Base-by-base conservation (phyloP, 1,284 basidiomycete species). In the Ceratobasidium sp. region DNA sequence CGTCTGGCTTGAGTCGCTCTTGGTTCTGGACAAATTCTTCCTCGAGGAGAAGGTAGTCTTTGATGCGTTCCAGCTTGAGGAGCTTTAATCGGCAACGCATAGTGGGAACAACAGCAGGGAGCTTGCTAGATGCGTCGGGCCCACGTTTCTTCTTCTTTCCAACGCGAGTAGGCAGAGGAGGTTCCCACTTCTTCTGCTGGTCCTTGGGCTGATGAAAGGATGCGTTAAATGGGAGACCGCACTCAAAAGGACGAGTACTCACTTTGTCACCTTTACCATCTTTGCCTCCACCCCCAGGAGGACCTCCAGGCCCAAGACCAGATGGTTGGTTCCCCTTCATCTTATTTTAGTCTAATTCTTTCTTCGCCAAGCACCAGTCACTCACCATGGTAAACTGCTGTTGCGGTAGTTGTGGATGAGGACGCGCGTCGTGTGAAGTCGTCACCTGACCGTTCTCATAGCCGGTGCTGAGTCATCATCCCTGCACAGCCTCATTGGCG, bases 21-120 rank as follows among this genome's bases (percentile, higher is more conserved):
- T 98, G 97, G 81, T 98, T 99, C 83, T 91, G 90, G 75, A 99
- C 92, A 81, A 98, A 98, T 82, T 98, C 97, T 82, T 98, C 97
- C 85, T 99, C 98, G 78, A 99, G 88, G 62, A 99, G 86, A 68
- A 99, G 85, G 82, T 98, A 98, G 81, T 99, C 98, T 84, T 99
- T 98, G 84, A 98, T 98, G 76, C 98, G 92, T 83, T 99, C 92
- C 86, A 94, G 89, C 88, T 99, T 99, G 78, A 99, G 90, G 78
- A 99, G 88, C 82, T 96, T 96, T 75, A 99, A 88, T 77, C 95
- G 91, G 85, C 97, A 99, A 74, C 98, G 91, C 41, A 96, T 98
- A 54, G 94, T 98, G 16, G 97, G 97, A 82, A 89, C 96, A 27
- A 99, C 94, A 19, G 95, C 86, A 27, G 98, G 97, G 5, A 99